Base-by-base conservation (phyloP, 495 filamentous ascomycete genomes). In the Pyrenula massariospora region DNA sequence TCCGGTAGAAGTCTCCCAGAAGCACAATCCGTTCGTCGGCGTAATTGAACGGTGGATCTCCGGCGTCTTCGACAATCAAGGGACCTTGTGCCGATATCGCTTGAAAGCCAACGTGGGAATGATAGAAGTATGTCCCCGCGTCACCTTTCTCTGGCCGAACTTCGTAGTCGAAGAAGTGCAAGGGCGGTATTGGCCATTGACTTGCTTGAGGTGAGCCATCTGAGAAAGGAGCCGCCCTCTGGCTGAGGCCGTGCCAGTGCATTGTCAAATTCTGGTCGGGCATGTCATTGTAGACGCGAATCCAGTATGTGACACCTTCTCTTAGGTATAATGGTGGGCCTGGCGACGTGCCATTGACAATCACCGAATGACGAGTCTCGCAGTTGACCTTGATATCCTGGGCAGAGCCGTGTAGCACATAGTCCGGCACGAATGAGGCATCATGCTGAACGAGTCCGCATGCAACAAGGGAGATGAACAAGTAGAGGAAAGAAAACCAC, bases 101-200 rank as follows among this genome's bases (percentile, higher is more conserved):
- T 64, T 84, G 79, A 57, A 83, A 74, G 0, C 68, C 76, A 24
- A 83, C 73, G 56, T 84, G 81, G 10, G 77, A 81, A 60, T 84
- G 80, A 56, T 83, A 84, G 62, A 78, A 83, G 64, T 81, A 83
- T 3, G 77, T 76, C 19, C 79, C 80, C 10, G 79, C 74, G 54
- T 78, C 70, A 8, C 72, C 74, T 3, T 66, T 20, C 20, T 76
- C 66, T 8, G 75, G 71, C 10, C 66, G 63, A 21, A 83, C 69
- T 61, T 84, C 78, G 62, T 84, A 83, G 66, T 85, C 82, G 65
- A 84, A 83, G 67, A 76, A 84, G 58, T 79, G 72, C 15, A 70
- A 61, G 10, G 79, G 78, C 2, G 78, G 75, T 54, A 83, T 83
- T 0, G 80, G 81, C 80, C 80, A 83, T 55, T 84, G 78, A 10